Evolutionary conservation across 192 early-diverging fungal species (phyloP).

Genomic region (Entomortierella chlamydospora): DNA sequence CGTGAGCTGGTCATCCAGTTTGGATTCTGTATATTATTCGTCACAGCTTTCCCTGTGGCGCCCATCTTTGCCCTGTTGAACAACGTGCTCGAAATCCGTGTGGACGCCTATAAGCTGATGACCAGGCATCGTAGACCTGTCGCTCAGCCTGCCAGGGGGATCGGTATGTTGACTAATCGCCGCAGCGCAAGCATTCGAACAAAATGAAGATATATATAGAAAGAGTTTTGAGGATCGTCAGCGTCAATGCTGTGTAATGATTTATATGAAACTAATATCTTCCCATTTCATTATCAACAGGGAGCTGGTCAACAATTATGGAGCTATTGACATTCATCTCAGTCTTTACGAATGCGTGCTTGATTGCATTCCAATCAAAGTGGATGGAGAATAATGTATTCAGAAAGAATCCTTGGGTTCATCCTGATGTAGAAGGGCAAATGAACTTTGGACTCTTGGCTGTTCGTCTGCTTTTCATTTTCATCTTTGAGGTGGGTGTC

Average conservation of each 20-base stretch:
- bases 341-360: constrained; percentile 52
- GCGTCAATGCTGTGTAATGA: no score
- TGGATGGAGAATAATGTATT: constrained; percentile 47
- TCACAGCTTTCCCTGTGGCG: constrained; percentile 76
- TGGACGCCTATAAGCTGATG: constrained; percentile 59
- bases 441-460: constrained; percentile 22
- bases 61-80: constrained; percentile 59
- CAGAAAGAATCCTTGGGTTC: constrained; percentile 3
- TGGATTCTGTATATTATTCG: constrained; percentile 77
- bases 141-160: constrained; percentile 8
- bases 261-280: no score
- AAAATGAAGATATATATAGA: no score
- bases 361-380: constrained; percentile 57
- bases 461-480: constrained; percentile 48
- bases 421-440: no score
- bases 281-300: constrained; percentile 9
- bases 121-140: constrained; percentile 39
- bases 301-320: constrained; percentile 56
- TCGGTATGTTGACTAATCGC: background rate
- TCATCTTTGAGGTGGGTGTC: constrained; percentile 57
- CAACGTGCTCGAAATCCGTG: constrained; percentile 70
- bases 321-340: constrained; percentile 47
- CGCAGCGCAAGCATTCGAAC: no score
- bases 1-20: constrained; percentile 66
- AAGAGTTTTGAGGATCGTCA: no score